Base-by-base conservation (phyloP, 371 early-diverging fungal species). In the Apophysomyces sp. region DNA sequence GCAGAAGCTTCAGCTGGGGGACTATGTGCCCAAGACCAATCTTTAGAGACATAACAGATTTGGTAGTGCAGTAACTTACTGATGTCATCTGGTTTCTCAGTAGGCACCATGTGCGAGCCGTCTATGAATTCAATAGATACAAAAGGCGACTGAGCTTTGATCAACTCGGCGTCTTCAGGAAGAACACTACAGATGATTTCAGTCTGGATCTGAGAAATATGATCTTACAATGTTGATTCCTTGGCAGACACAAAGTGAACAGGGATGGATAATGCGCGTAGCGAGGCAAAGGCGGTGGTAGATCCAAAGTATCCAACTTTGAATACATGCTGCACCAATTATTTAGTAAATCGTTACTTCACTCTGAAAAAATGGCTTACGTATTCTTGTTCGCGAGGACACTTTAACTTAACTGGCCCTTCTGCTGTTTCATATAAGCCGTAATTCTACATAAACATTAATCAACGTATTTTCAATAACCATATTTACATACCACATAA, bases 401-500 rank as follows among this genome's bases (percentile, higher is more conserved):
- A 73, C 39, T 80, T 80, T 11, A 80, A 52, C 13, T 64, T 73
- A 1, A 77, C 59, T 5, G 69, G 77, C 2, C 80, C 80, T 7
- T 77, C 60, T n/a, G 74, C 66, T 3, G 73, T 70, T 3, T 80
- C 67, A 52, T 80, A 80, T 62, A 76, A 58, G 1, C 77, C 80
- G 52, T 76, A 74, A 18, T 69, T 49, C 76, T 78, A 62, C 13
- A 16, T 9, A 28, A 52, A 57, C 39, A 28, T 18, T 12, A 18
- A 32, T 18, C 12, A 9, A 11, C 15, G 15, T 18, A 29, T 11
- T 16, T 4, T 24, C 16, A 1, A 32, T 2, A 13, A 3, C 24
- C 15, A 40, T 4, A 6, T 32, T 18, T 8, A 40, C 63, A 61
- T 72, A 76, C 80, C 28, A 80, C 69, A 52, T 75, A 77, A 12